Conservation (phyloP, 441 rosid genomes). For the Erysimum pusillum region DNA sequence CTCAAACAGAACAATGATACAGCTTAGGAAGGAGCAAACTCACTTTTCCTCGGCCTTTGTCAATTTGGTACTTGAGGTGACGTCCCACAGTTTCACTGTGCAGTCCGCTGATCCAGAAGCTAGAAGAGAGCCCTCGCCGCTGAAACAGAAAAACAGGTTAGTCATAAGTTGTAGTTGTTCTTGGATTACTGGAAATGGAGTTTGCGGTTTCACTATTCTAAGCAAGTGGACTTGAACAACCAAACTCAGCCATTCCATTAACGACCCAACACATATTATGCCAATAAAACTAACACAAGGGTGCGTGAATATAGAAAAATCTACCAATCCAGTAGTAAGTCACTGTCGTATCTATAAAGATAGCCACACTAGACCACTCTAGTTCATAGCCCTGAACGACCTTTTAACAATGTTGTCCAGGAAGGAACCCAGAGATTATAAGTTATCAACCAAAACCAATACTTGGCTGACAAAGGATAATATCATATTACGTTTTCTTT, state of each 20-base stretch:
- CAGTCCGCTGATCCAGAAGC: conserved; percentile 99
- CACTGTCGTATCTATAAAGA: neutral
- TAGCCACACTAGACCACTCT: conserved; percentile 6
- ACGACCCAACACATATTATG: neutral
- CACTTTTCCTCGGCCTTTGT: conserved; percentile 82
- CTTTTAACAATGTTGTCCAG: neutral
- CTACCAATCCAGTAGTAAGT: neutral
- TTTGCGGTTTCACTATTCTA: neutral
- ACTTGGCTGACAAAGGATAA: neutral
- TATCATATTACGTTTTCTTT: neutral
- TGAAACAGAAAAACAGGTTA: conserved; percentile 46
- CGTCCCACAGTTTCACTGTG: conserved; percentile 94
- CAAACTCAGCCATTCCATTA: neutral
- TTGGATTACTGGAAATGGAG: neutral
- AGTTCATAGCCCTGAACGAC: neutral
- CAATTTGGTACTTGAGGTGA: conserved; percentile 71
- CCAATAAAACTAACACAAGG: neutral
- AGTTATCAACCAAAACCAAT: neutral
- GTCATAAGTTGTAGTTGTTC: neutral
- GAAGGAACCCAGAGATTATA: neutral
- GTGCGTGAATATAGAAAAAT: neutral
- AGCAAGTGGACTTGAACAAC: conserved; percentile 7
- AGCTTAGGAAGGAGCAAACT: conserved; percentile 38
- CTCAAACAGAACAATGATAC: neutral
- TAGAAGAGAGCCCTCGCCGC: conserved; percentile 94